phyloP scores from a whole-genome alignment of 371 early-diverging fungal genomes.

The Dinochytrium kinnereticum region DNA sequence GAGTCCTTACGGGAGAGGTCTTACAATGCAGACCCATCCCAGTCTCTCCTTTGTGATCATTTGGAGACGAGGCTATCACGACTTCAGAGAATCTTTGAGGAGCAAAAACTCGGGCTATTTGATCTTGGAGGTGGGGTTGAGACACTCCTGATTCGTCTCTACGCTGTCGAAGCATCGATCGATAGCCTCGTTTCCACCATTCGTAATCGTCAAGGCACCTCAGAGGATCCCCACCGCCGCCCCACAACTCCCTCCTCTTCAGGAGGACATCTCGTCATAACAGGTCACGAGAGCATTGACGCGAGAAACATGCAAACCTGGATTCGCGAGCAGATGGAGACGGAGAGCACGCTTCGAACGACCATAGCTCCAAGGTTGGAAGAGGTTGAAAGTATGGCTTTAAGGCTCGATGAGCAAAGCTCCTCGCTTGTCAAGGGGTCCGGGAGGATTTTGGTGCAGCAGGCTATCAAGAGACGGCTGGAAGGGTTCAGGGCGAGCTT shows the following conservation, averaged over 20 bases:
- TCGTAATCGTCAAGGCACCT: neutral
- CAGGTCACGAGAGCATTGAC: constrained; percentile 6
- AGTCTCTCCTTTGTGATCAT: neutral
- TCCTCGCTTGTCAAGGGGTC: neutral
- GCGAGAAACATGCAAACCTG: neutral
- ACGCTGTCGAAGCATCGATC: neutral
- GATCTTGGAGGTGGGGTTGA: constrained; percentile 9
- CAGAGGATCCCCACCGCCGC: neutral
- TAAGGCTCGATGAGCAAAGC: neutral
- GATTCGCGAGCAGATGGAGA: neutral
- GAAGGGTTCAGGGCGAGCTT: neutral
- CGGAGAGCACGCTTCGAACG: neutral
- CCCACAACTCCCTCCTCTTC: neutral
- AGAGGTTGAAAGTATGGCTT: neutral
- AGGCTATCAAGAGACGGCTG: neutral
- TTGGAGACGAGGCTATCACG: neutral
- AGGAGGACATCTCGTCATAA: constrained; percentile 14
- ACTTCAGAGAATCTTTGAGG: constrained; percentile 19
- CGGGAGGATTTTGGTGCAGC: constrained; percentile 8
- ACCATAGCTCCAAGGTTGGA: neutral
- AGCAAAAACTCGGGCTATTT: constrained; percentile 16
- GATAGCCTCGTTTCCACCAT: neutral
- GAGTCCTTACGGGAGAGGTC: neutral
- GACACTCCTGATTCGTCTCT: neutral
- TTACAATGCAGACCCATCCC: too few relatives aligned